Percentiles rank a stretch among this genome's conserved stretches.
Conservation (phyloP, 2,329 filamentous ascomycete genomes). For the Colletotrichum trifolii region DNA sequence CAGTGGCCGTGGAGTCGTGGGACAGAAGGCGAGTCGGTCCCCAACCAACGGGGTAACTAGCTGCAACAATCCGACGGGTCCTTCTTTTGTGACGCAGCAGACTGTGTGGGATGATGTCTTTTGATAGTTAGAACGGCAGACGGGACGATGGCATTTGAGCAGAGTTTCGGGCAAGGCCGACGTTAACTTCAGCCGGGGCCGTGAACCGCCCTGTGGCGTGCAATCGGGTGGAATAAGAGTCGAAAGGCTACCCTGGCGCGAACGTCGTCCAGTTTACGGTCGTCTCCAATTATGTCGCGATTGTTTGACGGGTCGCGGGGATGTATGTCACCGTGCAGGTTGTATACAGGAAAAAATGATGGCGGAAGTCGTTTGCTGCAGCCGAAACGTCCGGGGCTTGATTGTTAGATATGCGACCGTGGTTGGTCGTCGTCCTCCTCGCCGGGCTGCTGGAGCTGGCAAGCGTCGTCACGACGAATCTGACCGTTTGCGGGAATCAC, state of each 20-base stretch:
- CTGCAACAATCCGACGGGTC: slow-evolving; percentile 17
- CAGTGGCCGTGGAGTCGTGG: slow-evolving; percentile 25
- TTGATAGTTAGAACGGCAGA: slow-evolving; percentile 15
- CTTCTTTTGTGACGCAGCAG: slow-evolving; percentile 11
- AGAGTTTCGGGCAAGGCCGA: slow-evolving; percentile 23
- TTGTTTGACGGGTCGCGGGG: not conserved
- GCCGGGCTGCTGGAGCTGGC: slow-evolving; percentile 19
- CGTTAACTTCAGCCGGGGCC: slow-evolving; percentile 4
- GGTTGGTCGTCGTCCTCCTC: slow-evolving; percentile 2
- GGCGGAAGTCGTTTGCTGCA: not conserved
- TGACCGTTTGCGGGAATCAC: slow-evolving; percentile 27
- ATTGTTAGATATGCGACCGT: slow-evolving; percentile 29
- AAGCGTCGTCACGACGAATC: slow-evolving; percentile 4
- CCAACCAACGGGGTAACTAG: slow-evolving; percentile 14
- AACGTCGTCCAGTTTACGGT: slow-evolving; percentile 11
- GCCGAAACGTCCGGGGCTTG: slow-evolving; percentile 4
- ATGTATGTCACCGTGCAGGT: not conserved
- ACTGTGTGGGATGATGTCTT: slow-evolving; percentile 18
- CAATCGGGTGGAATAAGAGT: slow-evolving; percentile 25
- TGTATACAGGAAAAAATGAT: not conserved
- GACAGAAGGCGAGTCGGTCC: slow-evolving; percentile 19
- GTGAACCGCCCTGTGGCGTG: slow-evolving; percentile 16
- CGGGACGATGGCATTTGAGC: slow-evolving; percentile 29
- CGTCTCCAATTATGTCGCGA: slow-evolving; percentile 11
- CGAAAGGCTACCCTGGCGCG: slow-evolving; percentile 6